Evolutionary conservation across 495 filamentous ascomycete species (phyloP), one percentile per base, ranked within the genome.

Genomic region (Lasiosphaeria hispida): DNA sequence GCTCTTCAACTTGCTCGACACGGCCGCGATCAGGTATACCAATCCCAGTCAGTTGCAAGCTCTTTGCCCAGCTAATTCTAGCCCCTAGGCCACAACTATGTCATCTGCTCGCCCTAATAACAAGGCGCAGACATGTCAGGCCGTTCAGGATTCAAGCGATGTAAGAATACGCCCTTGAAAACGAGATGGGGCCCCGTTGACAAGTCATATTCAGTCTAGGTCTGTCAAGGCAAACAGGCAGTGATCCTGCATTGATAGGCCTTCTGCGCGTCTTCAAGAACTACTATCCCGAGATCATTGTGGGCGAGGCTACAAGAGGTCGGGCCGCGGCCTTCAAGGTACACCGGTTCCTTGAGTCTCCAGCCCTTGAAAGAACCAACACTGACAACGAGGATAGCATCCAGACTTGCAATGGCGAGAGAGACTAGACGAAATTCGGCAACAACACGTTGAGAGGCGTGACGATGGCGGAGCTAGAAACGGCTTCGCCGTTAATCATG

Each of bases 221-320:
- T 45, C 70, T 89, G 19, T 81, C 80, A n/a, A 71, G 80, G 39
- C 78, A 81, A 49, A 77, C 83, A 17, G 85, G 84, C 40, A 85
- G 87, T 57, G 92, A 96, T 54, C 89, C 86, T 47, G 83, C 85
- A 44, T 72, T 96, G 39, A 76, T 86, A 23, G 87, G 86, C n/a
- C 77, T 96, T n/a, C 77, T 96, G 23, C 82, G 84, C 55, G 80
- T 92, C 7, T 96, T 87, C 74, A 94, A 94, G 64, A 90, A 91
- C 66, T 94, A 93, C 65, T 94, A 91, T 64, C 91, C 92, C 6
- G 90, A 95, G 70, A 87, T 95, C 48, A 87, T 95, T 57, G 74
- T 92, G n/a, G 87, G 85, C 36, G 84, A 85, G 64, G 70, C 79
- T 13, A 79, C 77, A 17, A 75, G 74, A 57, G 79, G 76, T 10